phyloP scores from a whole-genome alignment of 2,329 filamentous ascomycete species.

The Fusarium tricinctum region DNA sequence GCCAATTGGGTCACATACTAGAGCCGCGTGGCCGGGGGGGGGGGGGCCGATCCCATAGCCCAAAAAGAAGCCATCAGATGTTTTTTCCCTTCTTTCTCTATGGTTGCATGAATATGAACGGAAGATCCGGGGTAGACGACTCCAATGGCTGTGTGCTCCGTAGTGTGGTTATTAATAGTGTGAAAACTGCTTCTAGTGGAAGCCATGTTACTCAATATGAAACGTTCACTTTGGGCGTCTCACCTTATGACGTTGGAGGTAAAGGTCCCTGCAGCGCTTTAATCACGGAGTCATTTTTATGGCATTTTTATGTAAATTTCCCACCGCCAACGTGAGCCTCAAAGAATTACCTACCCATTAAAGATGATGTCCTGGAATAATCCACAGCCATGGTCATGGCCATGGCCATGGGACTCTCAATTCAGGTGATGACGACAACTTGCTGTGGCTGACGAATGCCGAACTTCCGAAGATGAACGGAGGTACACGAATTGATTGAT shows the following conservation, averaged over 20 bases:
- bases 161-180: constrained; percentile 12
- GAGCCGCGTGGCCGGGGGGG: constrained; percentile 26
- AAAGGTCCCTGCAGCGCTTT: neutral
- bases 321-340: too few species aligned
- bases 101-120: neutral
- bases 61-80: too few species aligned
- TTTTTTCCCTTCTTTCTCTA: too few species aligned
- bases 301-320: too few species aligned
- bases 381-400: too few species aligned
- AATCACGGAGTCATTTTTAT: neutral
- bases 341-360: neutral
- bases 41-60: too few species aligned
- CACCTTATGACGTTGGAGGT: neutral
- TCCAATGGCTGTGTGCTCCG: neutral
- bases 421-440: constrained; percentile 27
- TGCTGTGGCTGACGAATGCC: constrained; percentile 26
- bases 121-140: constrained; percentile 4
- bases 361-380: neutral
- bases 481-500: neutral
- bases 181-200: neutral
- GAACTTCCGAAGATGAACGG: constrained; percentile 29
- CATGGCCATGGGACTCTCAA: neutral
- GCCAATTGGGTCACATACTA: too few species aligned
- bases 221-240: constrained; percentile 13
- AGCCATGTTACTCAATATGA: neutral